Conservation (phyloP, 306 rosid genomes). For the Cicer yamashitae region DNA sequence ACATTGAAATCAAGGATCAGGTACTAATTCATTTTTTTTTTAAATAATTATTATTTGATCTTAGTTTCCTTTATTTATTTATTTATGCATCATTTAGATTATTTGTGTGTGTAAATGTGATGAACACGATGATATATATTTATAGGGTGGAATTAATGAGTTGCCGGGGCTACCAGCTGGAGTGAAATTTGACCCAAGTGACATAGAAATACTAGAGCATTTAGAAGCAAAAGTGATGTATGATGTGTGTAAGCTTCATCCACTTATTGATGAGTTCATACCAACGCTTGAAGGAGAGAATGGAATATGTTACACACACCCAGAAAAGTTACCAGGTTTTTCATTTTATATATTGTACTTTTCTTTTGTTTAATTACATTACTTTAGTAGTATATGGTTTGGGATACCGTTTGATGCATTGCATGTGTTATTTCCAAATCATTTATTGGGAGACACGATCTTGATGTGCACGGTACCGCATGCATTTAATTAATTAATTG, state of each 20-base stretch:
- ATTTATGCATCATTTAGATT: neutral
- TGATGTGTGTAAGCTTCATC: slow-evolving; percentile 77
- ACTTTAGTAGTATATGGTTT: neutral
- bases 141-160: slow-evolving; percentile 63
- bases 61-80: neutral
- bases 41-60: neutral
- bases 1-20: slow-evolving; percentile 68
- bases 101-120: neutral
- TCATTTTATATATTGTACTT: neutral
- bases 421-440: slow-evolving; percentile 29
- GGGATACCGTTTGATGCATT: slow-evolving; percentile 36
- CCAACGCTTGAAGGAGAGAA: slow-evolving; percentile 85
- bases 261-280: slow-evolving; percentile 82
- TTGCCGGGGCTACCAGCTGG: slow-evolving; percentile 91
- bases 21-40: slow-evolving; percentile 40
- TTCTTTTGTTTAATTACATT: slow-evolving; percentile 1
- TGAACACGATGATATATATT: neutral
- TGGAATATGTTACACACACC: slow-evolving; percentile 96
- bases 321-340: slow-evolving; percentile 88
- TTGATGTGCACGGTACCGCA: slow-evolving; percentile 42
- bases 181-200: slow-evolving; percentile 90
- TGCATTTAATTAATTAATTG: slow-evolving; percentile 39
- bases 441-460: slow-evolving; percentile 37
- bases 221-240: slow-evolving; percentile 75
- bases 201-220: slow-evolving; percentile 80